Evolutionary conservation across 106 monocot species (phyloP).

Genomic region (Chionographis japonica): DNA sequence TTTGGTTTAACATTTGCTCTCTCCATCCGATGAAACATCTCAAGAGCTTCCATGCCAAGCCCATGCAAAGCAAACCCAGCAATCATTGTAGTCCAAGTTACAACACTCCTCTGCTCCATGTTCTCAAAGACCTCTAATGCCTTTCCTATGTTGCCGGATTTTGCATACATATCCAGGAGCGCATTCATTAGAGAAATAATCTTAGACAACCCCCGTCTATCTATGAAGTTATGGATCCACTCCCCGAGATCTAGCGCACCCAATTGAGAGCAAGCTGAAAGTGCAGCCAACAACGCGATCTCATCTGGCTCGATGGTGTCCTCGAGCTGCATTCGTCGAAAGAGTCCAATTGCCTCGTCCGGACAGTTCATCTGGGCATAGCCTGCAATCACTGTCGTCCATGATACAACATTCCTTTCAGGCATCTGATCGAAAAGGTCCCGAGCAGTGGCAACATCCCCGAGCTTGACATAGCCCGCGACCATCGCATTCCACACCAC

Average conservation of each 20-base stretch:
- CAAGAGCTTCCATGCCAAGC: slow-evolving; percentile 44
- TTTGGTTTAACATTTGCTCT: slow-evolving; percentile 52
- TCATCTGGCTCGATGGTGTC: slow-evolving; percentile 46
- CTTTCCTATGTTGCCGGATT: slow-evolving; percentile 58
- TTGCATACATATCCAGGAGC: slow-evolving; percentile 84
- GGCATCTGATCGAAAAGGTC: slow-evolving; percentile 46
- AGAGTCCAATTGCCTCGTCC: slow-evolving; percentile 44
- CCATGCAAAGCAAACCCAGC: slow-evolving; percentile 78
- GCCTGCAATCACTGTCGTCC: slow-evolving; percentile 58
- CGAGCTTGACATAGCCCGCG: slow-evolving; percentile 43
- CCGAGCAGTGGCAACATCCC: slow-evolving; percentile 34
- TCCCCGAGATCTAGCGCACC: slow-evolving; percentile 68
- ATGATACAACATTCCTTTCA: slow-evolving; percentile 48
- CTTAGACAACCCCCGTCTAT: slow-evolving; percentile 22
- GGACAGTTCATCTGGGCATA: slow-evolving; percentile 41
- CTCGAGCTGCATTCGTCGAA: slow-evolving; percentile 61
- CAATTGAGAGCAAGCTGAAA: slow-evolving; percentile 58
- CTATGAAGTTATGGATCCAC: slow-evolving; percentile 59
- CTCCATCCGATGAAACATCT: slow-evolving; percentile 54
- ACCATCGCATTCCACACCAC: slow-evolving; percentile 70
- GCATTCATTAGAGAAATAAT: slow-evolving; percentile 53
- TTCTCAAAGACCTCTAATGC: slow-evolving; percentile 59
- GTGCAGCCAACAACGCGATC: slow-evolving; percentile 47
- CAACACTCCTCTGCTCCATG: slow-evolving; percentile 46
- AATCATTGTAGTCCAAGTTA: slow-evolving; percentile 76